Percentiles rank a stretch among this genome's conserved stretches.
These are phyloP conservation scores for Fusarium goolgardi DNA, from an alignment of 2,329 filamentous ascomycete species.

Conservation along the genomic window DNA sequence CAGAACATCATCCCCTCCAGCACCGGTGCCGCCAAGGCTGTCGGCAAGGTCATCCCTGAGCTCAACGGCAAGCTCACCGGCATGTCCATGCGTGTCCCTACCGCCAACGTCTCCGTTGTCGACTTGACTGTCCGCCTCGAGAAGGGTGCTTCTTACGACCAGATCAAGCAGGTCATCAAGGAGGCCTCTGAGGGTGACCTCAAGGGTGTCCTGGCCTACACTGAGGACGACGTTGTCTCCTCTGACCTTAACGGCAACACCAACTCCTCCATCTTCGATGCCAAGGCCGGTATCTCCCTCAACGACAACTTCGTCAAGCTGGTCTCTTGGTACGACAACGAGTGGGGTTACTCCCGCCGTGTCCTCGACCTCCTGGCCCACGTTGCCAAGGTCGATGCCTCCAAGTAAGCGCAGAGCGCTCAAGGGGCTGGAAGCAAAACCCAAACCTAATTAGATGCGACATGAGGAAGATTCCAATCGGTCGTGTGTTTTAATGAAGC, in stretches of 20 bases:
- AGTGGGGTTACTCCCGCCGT: slow-evolving; percentile 99
- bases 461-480: slow-evolving; percentile 21
- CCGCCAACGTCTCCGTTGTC: slow-evolving; percentile 98
- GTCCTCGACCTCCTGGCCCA: slow-evolving; percentile 84
- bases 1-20: slow-evolving; percentile 99
- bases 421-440: slow-evolving; percentile 41
- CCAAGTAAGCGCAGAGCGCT: slow-evolving; percentile 57
- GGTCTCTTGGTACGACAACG: slow-evolving; percentile 98
- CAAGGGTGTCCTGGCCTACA: slow-evolving; percentile 94
- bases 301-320: slow-evolving; percentile 99
- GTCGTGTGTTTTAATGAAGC: slow-evolving; percentile 45
- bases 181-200: slow-evolving; percentile 83
- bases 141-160: slow-evolving; percentile 87
- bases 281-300: slow-evolving; percentile 98
- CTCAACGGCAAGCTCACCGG: slow-evolving; percentile 99
- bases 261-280: slow-evolving; percentile 98
- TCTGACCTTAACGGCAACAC: slow-evolving; percentile 92
- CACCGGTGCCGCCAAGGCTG: slow-evolving; percentile 99
- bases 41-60: slow-evolving; percentile 98
- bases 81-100: slow-evolving; percentile 99
- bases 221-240: slow-evolving; percentile 96
- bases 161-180: slow-evolving; percentile 95
- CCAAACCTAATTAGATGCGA: slow-evolving; percentile 41
- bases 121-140: slow-evolving; percentile 94
- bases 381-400: slow-evolving; percentile 80